Base-by-base conservation (phyloP, 75 land plant genomes). In the Picea sitchensis region DNA sequence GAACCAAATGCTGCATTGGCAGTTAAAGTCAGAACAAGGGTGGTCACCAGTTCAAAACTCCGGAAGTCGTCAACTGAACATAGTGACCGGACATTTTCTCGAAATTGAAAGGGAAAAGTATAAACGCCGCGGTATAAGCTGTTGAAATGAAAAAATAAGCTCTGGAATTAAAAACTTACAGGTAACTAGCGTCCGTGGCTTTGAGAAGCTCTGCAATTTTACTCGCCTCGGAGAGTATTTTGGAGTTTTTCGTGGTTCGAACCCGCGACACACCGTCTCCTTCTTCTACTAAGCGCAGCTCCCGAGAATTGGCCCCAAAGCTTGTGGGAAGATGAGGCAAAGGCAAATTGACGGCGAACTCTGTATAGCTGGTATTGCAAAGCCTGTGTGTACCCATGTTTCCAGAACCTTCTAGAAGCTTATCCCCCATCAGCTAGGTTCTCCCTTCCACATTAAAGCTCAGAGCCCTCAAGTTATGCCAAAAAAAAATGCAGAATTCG, bases 161-260 rank as follows among this genome's bases (percentile, higher is more conserved):
- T 14, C 14, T 32, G 73, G 11, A 71, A 41, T 4, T 14, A 71
- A 41, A 41, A n/a, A 71, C 73, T 71, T 47, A 71, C 73, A 71
- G 44, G n/a, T 71, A 71, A 44, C 73, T 71, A 36, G 44, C 73
- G 51, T 71, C 54, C 13, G 73, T n/a, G 21, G 23, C 73, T 44
- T 71, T 71, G 11, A 71, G 73, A 71, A 41, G 73, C 73, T 71
- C 51, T 71, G 73, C 54, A 71, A 71, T 71, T 71, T 71, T 71
- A 17, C 47, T 8, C 2, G 54, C 73, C 17, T 5, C 21, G 11
- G 73, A 44, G 23, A 71, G 38, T 71, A 11, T 9, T 44, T 44
- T 32, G 51, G 51, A 41, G 26, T 26, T 71, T 38, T 67, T 38
- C 71, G n/a, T 18, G 44, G 41, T 38, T 67, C 44, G 41, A 34